Base-by-base conservation (phyloP, 768 basidiomycete species). In the Collybia nuda region DNA sequence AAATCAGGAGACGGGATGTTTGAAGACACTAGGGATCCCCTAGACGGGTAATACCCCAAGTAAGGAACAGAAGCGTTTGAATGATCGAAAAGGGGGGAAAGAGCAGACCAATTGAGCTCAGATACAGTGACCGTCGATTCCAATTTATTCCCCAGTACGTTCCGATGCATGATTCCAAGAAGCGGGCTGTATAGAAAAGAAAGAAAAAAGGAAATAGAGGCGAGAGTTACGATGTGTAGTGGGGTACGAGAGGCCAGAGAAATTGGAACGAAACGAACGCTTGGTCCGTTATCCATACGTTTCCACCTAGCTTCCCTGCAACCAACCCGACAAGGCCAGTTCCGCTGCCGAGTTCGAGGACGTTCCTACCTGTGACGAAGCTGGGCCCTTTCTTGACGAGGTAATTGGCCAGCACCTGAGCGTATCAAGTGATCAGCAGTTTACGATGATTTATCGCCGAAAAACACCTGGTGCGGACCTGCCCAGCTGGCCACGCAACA, bases 241-340 rank as follows among this genome's bases (percentile, higher is more conserved):
- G 38, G 59, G 29, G 43, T 45, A 24, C 17, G 23, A 37, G 42
- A 45, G 46, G 49, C 2, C 35, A 40, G 26, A 19, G 53, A 53
- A 40, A 32, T 49, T 35, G 40, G 32, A 40, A 24, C 9, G 47
- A 51, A 58, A 85, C 91, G 68, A 62, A 95, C 94, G 76, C 78
- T 79, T 95, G 94, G 72, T 98, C 94, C 15, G 94, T 97, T 56
- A 93, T 86, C 70, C 80, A 87, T 21, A 89, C 84, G n/a, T 68
- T 71, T 3, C 75, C 77, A 38, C 85, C 84, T 15, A 94, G 77
- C 43, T 78, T 73, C 5, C 78, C 92, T 2, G 87, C 86, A 5
- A 88, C 84, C 22, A 98, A 78, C 7, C 93, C 93, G n/a, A 96
- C 93, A 19, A 98, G 76, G 15, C 94, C 94, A 2, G 94, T 98